Evolutionary conservation across 176 grass and related monocot genomes (phyloP).

Genomic region (Triticum aestivum): IWGSC_CS_RefSeq_v2.1 NC_057796.1:80566753-80567252

Average conservation of each 20-base stretch:
- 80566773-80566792: neutral
- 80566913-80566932: neutral
- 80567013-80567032: slow-evolving; percentile 38
- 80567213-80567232: neutral
- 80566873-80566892: slow-evolving; percentile 62
- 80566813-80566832: neutral
- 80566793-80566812: neutral
- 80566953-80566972: slow-evolving; percentile 26
- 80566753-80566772: too few species aligned
- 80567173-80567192: slow-evolving; percentile 18
- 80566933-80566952: slow-evolving; percentile 11
- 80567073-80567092: too few species aligned
- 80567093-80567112: neutral
- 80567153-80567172: neutral
- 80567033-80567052: slow-evolving; percentile 38
- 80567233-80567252: slow-evolving; percentile 31
- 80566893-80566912: slow-evolving; percentile 25
- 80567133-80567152: neutral
- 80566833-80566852: neutral
- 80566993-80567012: slow-evolving; percentile 1
- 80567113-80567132: slow-evolving; percentile 41
- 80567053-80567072: neutral
- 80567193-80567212: slow-evolving; percentile 15
- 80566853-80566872: slow-evolving; percentile 39
- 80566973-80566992: slow-evolving; percentile 22